Evolutionary conservation across 2,329 filamentous ascomycete genomes (phyloP), one percentile per base, ranked within the genome.

Genomic region (Claviceps sp.): DNA sequence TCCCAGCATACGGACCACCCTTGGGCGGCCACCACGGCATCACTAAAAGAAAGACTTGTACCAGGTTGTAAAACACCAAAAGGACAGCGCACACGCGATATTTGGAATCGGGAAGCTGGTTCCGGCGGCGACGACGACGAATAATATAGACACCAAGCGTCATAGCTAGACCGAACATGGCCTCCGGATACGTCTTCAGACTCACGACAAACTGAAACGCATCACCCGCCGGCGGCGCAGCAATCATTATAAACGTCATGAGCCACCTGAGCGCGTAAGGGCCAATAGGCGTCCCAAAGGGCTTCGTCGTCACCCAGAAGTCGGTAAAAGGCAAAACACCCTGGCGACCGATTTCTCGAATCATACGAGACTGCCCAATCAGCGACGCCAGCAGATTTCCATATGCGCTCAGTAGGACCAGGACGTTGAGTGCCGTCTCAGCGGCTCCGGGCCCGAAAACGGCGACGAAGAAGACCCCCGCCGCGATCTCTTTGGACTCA

Each of bases 11-110:
- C 0, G 69, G 68, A 0, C 84, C 84, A 0, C 70, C 74, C 1
- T 71, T 69, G 0, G 84, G 85, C 2, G 84, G 84, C 57, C 81
- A 84, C 84, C 84, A 88, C 0, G 84, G 84, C 73, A 85, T 85
- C 16, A 81, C 72, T 2, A 88, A 66, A 45, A 86, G 67, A 54
- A 80, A 87, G 0, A 81, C 52, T 50, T 84, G 77, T 0, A 80
- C 67, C 0, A 79, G 61, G 46, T 83, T 73, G 48, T 74, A 80
- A 64, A 87, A 84, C 7, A 75, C 59, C 1, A 87, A 64, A 0
- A 75, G 70, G 0, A 74, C 50, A 53, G 80, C 62, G 81, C 81
- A 87, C 0, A 80, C 75, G 6, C 67, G 69, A 63, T 84, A 87
- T 4, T 74, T 72, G 0, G 76, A 66, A 2, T 6, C 1, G 5